Evolutionary conservation across 306 rosid genomes (phyloP).

Genomic region (Spatholobus suberectus): DNA sequence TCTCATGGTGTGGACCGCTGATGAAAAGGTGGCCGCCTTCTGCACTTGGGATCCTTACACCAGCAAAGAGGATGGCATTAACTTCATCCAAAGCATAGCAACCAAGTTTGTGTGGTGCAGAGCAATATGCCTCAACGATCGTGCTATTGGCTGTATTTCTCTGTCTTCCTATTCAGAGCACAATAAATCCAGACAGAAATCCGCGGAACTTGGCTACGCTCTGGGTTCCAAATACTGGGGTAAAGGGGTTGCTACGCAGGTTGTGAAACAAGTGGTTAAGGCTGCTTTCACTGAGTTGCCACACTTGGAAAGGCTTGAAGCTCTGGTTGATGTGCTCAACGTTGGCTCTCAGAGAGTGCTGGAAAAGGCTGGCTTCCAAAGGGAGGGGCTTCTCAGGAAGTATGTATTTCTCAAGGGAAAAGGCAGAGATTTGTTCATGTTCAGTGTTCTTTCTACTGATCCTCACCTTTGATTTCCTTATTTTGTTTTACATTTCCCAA

Average conservation of each 20-base stretch:
- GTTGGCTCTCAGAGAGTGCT: conserved; percentile 71
- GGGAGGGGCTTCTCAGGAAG: conserved; percentile 72
- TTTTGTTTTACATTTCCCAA: too few species aligned
- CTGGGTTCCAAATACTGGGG: conserved; percentile 71
- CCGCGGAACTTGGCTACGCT: conserved; percentile 66
- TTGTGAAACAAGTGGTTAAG: conserved; percentile 60
- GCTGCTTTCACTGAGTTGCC: conserved; percentile 56
- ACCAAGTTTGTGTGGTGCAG: conserved; percentile 55
- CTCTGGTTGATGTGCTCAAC: conserved; percentile 70
- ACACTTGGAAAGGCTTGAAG: conserved; percentile 77
- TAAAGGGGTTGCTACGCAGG: conserved; percentile 68
- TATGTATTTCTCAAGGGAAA: conserved; percentile 49
- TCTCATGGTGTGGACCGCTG: conserved; percentile 66
- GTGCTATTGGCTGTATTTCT: conserved; percentile 65
- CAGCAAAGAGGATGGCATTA: conserved; percentile 55
- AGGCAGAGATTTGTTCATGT: conserved; percentile 58
- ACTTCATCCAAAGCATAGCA: conserved; percentile 45
- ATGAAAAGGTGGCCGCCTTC: conserved; percentile 57
- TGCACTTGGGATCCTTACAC: conserved; percentile 70
- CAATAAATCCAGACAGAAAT: conserved; percentile 45
- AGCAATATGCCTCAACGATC: conserved; percentile 63
- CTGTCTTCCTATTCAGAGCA: conserved; percentile 35
- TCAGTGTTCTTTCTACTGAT: conserved; percentile 57
- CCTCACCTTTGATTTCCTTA: not conserved
- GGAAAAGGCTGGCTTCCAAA: conserved; percentile 72